phyloP scores from a whole-genome alignment of 495 filamentous ascomycete genomes.

The Talaromyces trachyspermus region DNA sequence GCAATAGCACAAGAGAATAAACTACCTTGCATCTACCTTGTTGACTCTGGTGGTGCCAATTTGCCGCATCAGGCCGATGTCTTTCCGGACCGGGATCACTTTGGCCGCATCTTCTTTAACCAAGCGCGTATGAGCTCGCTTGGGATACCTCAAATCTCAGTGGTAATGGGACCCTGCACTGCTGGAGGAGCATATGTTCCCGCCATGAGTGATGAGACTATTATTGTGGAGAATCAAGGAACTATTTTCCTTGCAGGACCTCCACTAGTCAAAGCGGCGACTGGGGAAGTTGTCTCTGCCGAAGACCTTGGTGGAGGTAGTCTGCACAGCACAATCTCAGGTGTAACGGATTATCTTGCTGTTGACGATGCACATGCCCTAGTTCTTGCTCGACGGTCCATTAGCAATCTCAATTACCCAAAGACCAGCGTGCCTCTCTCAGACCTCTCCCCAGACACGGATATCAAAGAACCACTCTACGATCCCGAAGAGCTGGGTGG shows the following conservation, averaged over 20 bases:
- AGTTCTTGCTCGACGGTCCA: constrained; percentile 73
- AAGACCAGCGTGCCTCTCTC: constrained; percentile 22
- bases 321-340: constrained; percentile 81
- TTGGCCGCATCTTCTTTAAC: constrained; percentile 97
- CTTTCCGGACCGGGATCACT: constrained; percentile 92
- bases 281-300: constrained; percentile 84
- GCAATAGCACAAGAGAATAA: constrained; percentile 84
- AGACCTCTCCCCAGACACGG: constrained; percentile 16
- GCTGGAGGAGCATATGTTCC: constrained; percentile 95
- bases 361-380: constrained; percentile 92
- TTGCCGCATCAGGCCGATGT: constrained; percentile 94
- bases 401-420: constrained; percentile 86
- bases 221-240: constrained; percentile 91
- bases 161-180: constrained; percentile 97
- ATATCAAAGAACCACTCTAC: constrained; percentile 67
- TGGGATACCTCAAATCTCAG: constrained; percentile 87
- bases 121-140: constrained; percentile 79
- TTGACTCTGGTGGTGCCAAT: constrained; percentile 94
- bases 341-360: constrained; percentile 95
- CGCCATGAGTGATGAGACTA: constrained; percentile 93
- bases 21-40: constrained; percentile 85
- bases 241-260: constrained; percentile 96
- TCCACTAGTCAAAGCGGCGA: constrained; percentile 92
- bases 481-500: constrained; percentile 74
- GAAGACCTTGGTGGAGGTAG: constrained; percentile 93